Conservation (phyloP, 257 asterid species). For the Fraxinus quadrangulata region DNA sequence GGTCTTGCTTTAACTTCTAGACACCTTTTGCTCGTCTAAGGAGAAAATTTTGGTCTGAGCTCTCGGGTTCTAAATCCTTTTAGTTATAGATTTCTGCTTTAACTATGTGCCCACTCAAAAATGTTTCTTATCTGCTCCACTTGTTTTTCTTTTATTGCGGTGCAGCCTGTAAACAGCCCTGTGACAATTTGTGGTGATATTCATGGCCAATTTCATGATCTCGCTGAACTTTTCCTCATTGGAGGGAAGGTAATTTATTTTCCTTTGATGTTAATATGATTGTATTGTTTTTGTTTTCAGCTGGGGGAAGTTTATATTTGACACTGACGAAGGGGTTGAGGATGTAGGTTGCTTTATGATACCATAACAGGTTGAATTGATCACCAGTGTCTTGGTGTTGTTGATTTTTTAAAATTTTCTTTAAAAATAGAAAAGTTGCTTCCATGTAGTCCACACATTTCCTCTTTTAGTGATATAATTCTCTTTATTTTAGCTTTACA, state of each 20-base stretch:
- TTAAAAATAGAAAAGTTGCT: conserved; percentile 1
- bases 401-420: conserved; percentile 8
- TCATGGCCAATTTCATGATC: conserved; percentile 76
- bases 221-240: conserved; percentile 65
- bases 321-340: conserved; percentile 26
- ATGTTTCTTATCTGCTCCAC: not conserved
- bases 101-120: not conserved
- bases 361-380: conserved; percentile 31
- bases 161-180: conserved; percentile 74
- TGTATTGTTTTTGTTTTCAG: not conserved
- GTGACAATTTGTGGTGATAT: conserved; percentile 76
- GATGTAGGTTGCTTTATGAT: conserved; percentile 33
- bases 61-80: not conserved
- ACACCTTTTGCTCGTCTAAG: not conserved
- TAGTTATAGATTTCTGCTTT: not conserved
- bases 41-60: not conserved
- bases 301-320: conserved; percentile 25
- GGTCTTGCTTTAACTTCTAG: not conserved
- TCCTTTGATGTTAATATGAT: conserved; percentile 14
- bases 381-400: too few species aligned
- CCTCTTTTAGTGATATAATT: conserved; percentile 7
- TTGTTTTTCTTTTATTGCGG: conserved; percentile 22
- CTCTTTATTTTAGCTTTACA: not conserved
- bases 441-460: not conserved
- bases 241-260: conserved; percentile 62